These are phyloP conservation scores for Colletotrichum tanaceti DNA, from an alignment of 2,329 filamentous ascomycete species.

Conservation along the genomic window DNA sequence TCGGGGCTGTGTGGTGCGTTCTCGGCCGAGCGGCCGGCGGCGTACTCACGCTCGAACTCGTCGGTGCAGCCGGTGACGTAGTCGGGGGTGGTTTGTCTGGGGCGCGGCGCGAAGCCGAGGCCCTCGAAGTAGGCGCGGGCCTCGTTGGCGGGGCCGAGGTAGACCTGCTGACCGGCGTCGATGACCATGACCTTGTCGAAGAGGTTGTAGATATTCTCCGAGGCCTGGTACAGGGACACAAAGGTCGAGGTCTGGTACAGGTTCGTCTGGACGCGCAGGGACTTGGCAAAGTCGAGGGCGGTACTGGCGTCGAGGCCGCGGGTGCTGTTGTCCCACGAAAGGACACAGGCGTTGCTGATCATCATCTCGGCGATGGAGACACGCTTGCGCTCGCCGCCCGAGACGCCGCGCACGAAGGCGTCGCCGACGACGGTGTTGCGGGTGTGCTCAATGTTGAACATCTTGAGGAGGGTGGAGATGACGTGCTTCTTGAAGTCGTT, in stretches of 20 bases:
- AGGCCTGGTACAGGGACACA: conserved; percentile 87
- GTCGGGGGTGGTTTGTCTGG: conserved; percentile 83
- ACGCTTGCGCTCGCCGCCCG: conserved; percentile 82
- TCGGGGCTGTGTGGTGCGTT: conserved; percentile 78
- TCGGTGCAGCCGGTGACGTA: conserved; percentile 87
- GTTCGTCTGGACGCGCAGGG: conserved; percentile 82
- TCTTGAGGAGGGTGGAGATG: conserved; percentile 79
- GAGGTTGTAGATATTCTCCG: conserved; percentile 80
- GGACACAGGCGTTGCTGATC: conserved; percentile 76
- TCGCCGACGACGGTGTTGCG: conserved; percentile 87
- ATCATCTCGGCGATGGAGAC: conserved; percentile 88
- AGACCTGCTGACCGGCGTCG: conserved; percentile 79
- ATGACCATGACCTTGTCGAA: conserved; percentile 90
- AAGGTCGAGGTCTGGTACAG: conserved; percentile 87
- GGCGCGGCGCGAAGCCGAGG: conserved; percentile 79
- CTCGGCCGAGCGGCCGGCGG: conserved; percentile 70
- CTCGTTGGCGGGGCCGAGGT: conserved; percentile 75
- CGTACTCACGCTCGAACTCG: conserved; percentile 83
- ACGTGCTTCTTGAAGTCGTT: conserved; percentile 81
- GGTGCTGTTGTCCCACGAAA: conserved; percentile 82
- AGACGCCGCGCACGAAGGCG: conserved; percentile 82
- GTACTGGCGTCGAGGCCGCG: conserved; percentile 76
- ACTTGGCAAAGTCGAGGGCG: conserved; percentile 74
- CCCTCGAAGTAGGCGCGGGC: conserved; percentile 81
- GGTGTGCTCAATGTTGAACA: conserved; percentile 95